Conservation (phyloP, 441 rosid species). For the Hura crepitans region DNA sequence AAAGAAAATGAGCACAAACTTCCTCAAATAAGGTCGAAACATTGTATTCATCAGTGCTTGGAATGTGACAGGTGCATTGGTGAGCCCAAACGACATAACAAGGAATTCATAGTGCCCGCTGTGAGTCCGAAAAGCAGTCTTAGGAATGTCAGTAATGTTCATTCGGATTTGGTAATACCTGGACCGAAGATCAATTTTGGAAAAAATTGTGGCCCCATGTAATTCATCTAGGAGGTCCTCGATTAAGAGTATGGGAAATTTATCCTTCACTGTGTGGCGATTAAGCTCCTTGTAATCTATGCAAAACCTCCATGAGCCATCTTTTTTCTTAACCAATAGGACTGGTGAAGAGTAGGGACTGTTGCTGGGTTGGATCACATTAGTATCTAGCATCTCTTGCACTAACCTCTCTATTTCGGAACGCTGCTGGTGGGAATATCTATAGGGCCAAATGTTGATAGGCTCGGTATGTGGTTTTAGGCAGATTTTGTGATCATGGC, state of each 20-base stretch:
- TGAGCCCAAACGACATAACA: conserved; percentile 2
- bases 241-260: not conserved
- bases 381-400: not conserved
- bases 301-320: not conserved
- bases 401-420: not conserved
- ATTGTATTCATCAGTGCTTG: not conserved
- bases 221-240: not conserved
- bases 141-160: not conserved
- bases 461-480: too few relatives aligned
- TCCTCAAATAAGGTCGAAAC: not conserved
- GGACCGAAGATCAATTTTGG: too few relatives aligned
- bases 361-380: not conserved
- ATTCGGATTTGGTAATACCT: not conserved
- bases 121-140: too few relatives aligned
- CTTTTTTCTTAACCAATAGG: not conserved
- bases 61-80: not conserved
- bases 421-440: too few relatives aligned
- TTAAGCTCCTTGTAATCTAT: too few relatives aligned
- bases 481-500: too few relatives aligned
- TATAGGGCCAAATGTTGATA: too few relatives aligned
- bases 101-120: not conserved
- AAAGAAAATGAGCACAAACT: not conserved
- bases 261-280: not conserved
- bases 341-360: not conserved
- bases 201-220: not conserved